Evolutionary conservation across 2,329 filamentous ascomycete species (phyloP), one percentile per base, ranked within the genome.

Genomic region (Truncatella angustata): DNA sequence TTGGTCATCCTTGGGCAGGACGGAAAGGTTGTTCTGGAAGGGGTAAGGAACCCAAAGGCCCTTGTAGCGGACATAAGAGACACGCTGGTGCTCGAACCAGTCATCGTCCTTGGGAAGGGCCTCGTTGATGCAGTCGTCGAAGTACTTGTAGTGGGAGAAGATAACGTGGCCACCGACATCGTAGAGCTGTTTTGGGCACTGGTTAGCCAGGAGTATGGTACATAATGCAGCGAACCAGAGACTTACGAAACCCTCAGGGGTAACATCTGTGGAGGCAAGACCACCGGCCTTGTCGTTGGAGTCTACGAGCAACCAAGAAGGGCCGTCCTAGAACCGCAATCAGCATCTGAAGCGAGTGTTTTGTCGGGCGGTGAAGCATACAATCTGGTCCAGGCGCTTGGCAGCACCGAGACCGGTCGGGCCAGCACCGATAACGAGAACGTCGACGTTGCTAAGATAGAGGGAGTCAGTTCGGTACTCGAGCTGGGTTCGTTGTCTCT

Each of bases 61-160:
- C 85, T 96, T 93, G 87, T 91, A 97, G 70, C 94, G 92, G 63
- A 99, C 93, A 73, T 99, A 99, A 58, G 94, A 99, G 76, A 99
- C 94, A 70, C 94, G 92, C 81, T 99, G 88, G 80, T 99, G 94
- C 60, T 86, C 90, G 77, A 88, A 97, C 94, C 94, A 99, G 78
- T 99, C 94, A 54, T 90, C 87, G 54, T 91, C 85, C 68, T 91
- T 91, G 66, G 94, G 94, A 37, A 99, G 86, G 49, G 94, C 94
- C 81, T 99, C 94, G 72, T 97, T 84, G 70, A 99, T 87, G 79
- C 90, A 95, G 80, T 99, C 94, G 77, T 99, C 94, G 73, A 99
- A 99, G 85, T 99, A 99, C 80, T 97, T 97, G 88, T 99, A 99
- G 84, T 97, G 92, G 64, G 92, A 97, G 84, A 97, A 97, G 78